Base-by-base conservation (phyloP, 1,284 basidiomycete genomes). In the Vanrija sp. region DNA sequence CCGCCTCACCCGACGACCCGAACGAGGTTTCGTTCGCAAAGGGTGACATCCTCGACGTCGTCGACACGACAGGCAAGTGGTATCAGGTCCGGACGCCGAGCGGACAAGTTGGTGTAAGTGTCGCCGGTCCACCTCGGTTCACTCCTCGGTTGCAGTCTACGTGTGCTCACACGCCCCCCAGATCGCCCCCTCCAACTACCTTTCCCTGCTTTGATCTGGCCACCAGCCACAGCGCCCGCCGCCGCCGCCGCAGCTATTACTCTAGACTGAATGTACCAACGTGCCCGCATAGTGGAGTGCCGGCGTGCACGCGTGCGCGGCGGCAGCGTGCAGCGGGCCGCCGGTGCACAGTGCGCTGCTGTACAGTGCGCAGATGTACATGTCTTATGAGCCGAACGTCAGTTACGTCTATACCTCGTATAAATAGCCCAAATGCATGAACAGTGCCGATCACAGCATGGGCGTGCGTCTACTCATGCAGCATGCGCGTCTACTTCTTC, bases 11-110 rank as follows among this genome's bases (percentile, higher is more conserved):
- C 18, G 93, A 98, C 62, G 95, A 98, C 76, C 91, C 94, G 9
- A 96, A 91, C 69, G 96, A 98, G 78, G 89, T 98, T 49, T 90
- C 89, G 45, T 98, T 98, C 76, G 73, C 80, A 54, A 98, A 98
- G 75, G 92, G 92, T 51, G 95, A 98, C 72, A 82, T 93, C 43
- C 83, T 98, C 62, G 93, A 98, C 57, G 90, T 98, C 61, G 78
- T 95, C 51, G 96, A 98, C 78, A 94, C 91, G 74, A 69, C 67
- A n/a, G 91, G 91, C 51, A 93, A 93, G 75, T 94, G 91, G 91
- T 98, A 91, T 91, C 91, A 95, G 75, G 92, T 92, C 45, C 86
- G 82, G 68, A 97, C 90, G 74, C 73, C 83, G 15, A 87, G 91
- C 68, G 95, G 93, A 49, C 79, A 84, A 57, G 80, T 63, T 87